Evolutionary conservation across 2,329 filamentous ascomycete species (phyloP).

Genomic region (Cryphonectria carpinicola): DNA sequence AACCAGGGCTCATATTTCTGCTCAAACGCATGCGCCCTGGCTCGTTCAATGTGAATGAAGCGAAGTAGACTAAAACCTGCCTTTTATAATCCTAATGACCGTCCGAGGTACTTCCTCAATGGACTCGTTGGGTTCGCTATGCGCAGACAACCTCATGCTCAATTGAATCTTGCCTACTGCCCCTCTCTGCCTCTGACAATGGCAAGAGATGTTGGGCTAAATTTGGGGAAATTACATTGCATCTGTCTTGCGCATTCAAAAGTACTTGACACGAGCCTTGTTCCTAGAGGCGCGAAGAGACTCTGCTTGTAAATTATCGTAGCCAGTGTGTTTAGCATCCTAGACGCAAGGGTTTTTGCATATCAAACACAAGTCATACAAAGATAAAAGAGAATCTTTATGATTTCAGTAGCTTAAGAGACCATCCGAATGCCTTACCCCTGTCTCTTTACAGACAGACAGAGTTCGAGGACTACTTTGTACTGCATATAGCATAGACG

Average conservation of each 20-base stretch:
- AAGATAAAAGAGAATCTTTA: background rate
- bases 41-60: constrained; percentile 25
- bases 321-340: background rate
- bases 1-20: constrained; percentile 39
- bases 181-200: background rate
- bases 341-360: background rate
- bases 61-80: constrained; percentile 29
- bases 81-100: constrained; percentile 29
- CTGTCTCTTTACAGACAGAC: background rate
- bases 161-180: background rate
- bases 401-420: background rate
- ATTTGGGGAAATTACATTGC: constrained; percentile 23
- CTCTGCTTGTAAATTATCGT: background rate
- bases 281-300: background rate
- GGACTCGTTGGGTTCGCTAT: constrained; percentile 30
- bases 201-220: constrained; percentile 8
- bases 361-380: background rate
- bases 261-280: background rate
- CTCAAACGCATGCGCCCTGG: constrained; percentile 36
- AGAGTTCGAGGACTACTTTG: background rate
- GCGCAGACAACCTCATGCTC: constrained; percentile 17
- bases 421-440: background rate
- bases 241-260: background rate
- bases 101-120: constrained; percentile 29
- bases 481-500: background rate